Percentiles rank a stretch among this genome's conserved stretches.
These are phyloP conservation scores for Nemania sp. DNA, from an alignment of 2,329 filamentous ascomycete species.

Conservation along the genomic window DNA sequence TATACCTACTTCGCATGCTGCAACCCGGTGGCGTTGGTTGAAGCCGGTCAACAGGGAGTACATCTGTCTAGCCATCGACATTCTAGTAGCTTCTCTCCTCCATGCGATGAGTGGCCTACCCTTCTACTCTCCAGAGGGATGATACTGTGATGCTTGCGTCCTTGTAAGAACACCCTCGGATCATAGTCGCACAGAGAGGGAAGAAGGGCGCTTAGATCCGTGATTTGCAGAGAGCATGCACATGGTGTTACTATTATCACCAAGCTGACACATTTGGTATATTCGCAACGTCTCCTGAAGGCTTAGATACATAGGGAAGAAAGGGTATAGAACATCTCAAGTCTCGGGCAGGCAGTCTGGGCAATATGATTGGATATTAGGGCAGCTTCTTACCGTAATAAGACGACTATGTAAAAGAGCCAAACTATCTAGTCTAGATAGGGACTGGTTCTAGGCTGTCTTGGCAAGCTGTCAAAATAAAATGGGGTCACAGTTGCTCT, in stretches of 20 bases:
- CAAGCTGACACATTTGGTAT: conserved; percentile 7
- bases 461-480: conserved; percentile 17
- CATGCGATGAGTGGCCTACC: not conserved
- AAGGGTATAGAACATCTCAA: not conserved
- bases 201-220: conserved; percentile 11
- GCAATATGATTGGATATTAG: not conserved
- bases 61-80: not conserved
- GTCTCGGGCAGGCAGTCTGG: not conserved
- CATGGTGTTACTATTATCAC: conserved; percentile 20
- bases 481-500: conserved; percentile 5
- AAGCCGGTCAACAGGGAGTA: not conserved
- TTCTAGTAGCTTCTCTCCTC: not conserved
- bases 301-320: not conserved
- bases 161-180: conserved; percentile 17
- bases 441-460: conserved; percentile 19
- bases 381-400: not conserved
- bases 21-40: not conserved
- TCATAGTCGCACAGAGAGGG: conserved; percentile 12
- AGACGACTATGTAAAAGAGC: conserved; percentile 2
- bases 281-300: not conserved
- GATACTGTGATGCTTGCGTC: conserved; percentile 4
- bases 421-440: not conserved
- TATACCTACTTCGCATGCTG: not conserved
- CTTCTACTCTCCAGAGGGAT: conserved; percentile 8
- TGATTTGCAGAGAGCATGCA: conserved; percentile 21